Conservation (phyloP, 352 stramenopile species). For the Pythium dissimile region DNA sequence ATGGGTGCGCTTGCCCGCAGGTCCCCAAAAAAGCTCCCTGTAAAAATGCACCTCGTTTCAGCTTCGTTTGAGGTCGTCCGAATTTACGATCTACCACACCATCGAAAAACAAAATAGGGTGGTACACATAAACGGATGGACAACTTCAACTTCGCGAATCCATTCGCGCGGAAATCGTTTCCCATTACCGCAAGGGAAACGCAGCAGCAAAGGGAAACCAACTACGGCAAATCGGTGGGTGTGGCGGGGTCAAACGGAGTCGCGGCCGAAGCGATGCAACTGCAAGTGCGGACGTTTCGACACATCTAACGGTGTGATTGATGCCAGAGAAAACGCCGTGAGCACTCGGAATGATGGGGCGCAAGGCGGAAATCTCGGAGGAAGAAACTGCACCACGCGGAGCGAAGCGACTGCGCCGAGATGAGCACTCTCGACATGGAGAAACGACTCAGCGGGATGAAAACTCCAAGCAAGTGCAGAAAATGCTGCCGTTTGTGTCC, state of each 20-base stretch:
- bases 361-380: background rate
- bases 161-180: background rate
- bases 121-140: background rate
- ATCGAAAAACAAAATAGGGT: background rate
- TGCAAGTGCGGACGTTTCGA: too few relatives aligned
- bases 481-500: constrained; percentile 21
- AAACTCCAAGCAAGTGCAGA: background rate
- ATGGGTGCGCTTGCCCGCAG: background rate
- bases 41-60: constrained; percentile 1
- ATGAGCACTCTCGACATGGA: background rate
- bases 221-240: background rate
- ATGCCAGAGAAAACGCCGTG: too few relatives aligned
- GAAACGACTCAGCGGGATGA: too few relatives aligned
- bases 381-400: background rate
- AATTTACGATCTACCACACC: background rate
- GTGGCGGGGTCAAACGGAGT: too few relatives aligned
- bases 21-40: background rate
- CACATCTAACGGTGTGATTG: too few relatives aligned
- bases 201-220: background rate
- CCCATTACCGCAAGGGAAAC: background rate
- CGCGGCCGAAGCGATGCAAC: too few relatives aligned
- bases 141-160: constrained; percentile 12
- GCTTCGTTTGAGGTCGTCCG: background rate
- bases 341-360: background rate
- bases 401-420: constrained; percentile 11